These are phyloP conservation scores for Annulohypoxylon nitens DNA, from an alignment of 495 filamentous ascomycete species.

Conservation along the genomic window DNA sequence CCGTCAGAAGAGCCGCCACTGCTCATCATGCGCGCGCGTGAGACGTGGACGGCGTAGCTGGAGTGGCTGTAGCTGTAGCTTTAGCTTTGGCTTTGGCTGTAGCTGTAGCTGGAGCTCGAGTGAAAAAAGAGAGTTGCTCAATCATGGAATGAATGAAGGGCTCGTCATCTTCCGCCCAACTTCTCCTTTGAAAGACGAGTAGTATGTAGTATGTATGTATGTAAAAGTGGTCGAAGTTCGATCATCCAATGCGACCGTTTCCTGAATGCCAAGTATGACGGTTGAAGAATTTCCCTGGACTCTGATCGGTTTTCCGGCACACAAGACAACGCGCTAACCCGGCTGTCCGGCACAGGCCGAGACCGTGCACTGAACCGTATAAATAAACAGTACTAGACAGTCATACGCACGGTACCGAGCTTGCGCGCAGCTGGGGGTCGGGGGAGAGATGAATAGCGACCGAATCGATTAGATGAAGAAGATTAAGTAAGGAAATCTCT, in stretches of 20 bases:
- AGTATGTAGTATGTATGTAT: slow-evolving; percentile 22
- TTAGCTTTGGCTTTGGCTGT: too few relatives aligned
- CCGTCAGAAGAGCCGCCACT: slow-evolving; percentile 31
- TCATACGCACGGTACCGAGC: slow-evolving; percentile 17
- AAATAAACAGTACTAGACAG: slow-evolving; percentile 23
- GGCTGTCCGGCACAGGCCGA: slow-evolving; percentile 50
- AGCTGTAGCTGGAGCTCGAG: background rate
- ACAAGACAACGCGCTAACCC: slow-evolving; percentile 44
- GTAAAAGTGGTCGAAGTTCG: slow-evolving; percentile 23
- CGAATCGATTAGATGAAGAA: background rate
- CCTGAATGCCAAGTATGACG: slow-evolving; percentile 45
- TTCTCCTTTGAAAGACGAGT: slow-evolving; percentile 37
- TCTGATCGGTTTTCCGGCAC: slow-evolving; percentile 48
- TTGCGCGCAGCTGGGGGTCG: background rate
- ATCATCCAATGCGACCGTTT: slow-evolving; percentile 42
- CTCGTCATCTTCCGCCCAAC: slow-evolving; percentile 40
- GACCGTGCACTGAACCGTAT: slow-evolving; percentile 42
- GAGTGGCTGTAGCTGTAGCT: slow-evolving; percentile 1
- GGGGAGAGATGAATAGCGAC: background rate
- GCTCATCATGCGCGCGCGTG: slow-evolving; percentile 41
- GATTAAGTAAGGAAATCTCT: slow-evolving; percentile 5
- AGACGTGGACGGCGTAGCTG: slow-evolving; percentile 21
- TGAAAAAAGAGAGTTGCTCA: slow-evolving; percentile 30
- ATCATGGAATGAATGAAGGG: slow-evolving; percentile 47
- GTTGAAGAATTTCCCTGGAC: slow-evolving; percentile 45